Evolutionary conservation across 139 green algal species (phyloP).

Genomic region (Mychonastes homosphaera): DNA sequence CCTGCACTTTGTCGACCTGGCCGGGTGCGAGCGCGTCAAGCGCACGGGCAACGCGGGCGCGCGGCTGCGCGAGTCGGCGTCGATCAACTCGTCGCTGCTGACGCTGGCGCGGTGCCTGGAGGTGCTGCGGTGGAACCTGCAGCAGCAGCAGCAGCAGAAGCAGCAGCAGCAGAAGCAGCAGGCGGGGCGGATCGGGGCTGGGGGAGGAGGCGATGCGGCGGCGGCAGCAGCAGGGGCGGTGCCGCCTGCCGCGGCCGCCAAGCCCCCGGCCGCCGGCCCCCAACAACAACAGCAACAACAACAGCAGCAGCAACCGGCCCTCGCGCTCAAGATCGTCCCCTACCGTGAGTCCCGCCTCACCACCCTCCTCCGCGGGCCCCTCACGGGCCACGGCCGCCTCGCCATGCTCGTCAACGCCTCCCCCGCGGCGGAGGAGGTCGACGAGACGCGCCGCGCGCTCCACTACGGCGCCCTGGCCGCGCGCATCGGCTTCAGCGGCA

Average conservation of each 20-base stretch:
- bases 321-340: background rate
- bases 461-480: no score
- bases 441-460: constrained; percentile 56
- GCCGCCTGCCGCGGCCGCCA: background rate
- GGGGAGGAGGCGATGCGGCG: no score
- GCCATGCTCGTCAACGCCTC: constrained; percentile 59
- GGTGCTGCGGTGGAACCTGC: constrained; percentile 65
- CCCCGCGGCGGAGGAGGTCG: constrained; percentile 43
- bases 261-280: no score
- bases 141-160: constrained; percentile 27
- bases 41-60: constrained; percentile 56
- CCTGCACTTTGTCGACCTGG: constrained; percentile 76
- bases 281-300: constrained; percentile 2
- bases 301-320: background rate
- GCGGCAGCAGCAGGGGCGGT: background rate
- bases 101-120: constrained; percentile 68
- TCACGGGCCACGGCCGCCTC: constrained; percentile 61
- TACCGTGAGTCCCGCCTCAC: background rate
- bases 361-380: background rate
- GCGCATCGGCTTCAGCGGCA: no score
- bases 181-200: background rate
- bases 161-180: constrained; percentile 6
- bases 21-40: constrained; percentile 53
- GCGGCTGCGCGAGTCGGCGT: constrained; percentile 59
- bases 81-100: constrained; percentile 73